Evolutionary conservation across 1,284 basidiomycete genomes (phyloP).

Genomic region (Cryptococcus sp.): DNA sequence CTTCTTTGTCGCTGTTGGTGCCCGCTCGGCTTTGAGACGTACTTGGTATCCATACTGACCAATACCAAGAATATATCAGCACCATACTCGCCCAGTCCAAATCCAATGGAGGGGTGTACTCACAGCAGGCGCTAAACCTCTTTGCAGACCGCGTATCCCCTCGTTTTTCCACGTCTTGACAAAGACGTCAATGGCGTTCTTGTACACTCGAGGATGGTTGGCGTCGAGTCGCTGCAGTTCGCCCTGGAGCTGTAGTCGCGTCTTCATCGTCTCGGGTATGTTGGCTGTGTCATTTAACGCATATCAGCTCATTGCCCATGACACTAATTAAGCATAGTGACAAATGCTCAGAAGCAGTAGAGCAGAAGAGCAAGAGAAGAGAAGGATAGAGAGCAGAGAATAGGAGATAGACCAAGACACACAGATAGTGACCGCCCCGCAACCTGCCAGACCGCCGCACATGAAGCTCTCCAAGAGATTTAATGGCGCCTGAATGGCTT

Average conservation of each 20-base stretch:
- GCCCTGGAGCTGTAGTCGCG: slow-evolving; percentile 89
- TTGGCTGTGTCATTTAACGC: slow-evolving; percentile 53
- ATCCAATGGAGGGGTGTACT: slow-evolving; percentile 48
- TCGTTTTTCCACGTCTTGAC: slow-evolving; percentile 88
- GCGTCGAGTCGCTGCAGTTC: slow-evolving; percentile 75
- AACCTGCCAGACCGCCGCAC: slow-evolving; percentile 84
- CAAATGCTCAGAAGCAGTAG: background rate
- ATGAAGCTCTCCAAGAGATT: slow-evolving; percentile 69
- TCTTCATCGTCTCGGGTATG: slow-evolving; percentile 81
- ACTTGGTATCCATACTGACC: slow-evolving; percentile 86
- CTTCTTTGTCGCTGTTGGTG: too few relatives aligned
- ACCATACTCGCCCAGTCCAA: background rate
- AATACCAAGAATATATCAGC: background rate
- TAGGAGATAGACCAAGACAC: slow-evolving; percentile 22
- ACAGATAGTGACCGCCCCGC: slow-evolving; percentile 70
- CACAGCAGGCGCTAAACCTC: slow-evolving; percentile 86
- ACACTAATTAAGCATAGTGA: too few relatives aligned
- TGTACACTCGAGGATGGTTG: slow-evolving; percentile 74
- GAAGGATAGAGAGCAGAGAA: background rate
- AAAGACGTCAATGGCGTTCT: slow-evolving; percentile 81
- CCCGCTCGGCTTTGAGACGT: slow-evolving; percentile 29
- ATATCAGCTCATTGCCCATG: background rate
- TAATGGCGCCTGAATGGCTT: slow-evolving; percentile 32
- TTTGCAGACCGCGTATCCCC: slow-evolving; percentile 84
- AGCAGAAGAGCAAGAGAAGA: background rate